phyloP scores from a whole-genome alignment of 2,329 filamentous ascomycete species.

The Beauveria sp. region DNA sequence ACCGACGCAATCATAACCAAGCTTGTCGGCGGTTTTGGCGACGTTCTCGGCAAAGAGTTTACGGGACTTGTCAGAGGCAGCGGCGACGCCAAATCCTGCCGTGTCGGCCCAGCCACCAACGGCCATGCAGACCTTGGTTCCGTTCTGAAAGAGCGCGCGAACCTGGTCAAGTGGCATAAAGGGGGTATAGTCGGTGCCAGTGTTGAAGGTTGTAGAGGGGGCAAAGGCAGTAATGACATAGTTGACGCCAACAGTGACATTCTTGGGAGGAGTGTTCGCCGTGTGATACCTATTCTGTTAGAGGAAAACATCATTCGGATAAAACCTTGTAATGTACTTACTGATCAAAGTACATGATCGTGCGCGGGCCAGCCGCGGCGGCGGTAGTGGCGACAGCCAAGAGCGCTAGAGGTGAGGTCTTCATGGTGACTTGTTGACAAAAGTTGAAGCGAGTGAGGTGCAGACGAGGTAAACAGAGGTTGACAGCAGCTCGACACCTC shows the following conservation, averaged over 20 bases:
- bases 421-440: not conserved
- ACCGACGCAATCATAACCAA: constrained; percentile 54
- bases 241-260: constrained; percentile 37
- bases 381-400: constrained; percentile 15
- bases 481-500: not conserved
- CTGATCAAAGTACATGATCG: constrained; percentile 40
- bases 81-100: constrained; percentile 43
- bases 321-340: constrained; percentile 18
- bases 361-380: constrained; percentile 19
- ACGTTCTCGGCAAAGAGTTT: constrained; percentile 50
- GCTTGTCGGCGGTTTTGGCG: constrained; percentile 41
- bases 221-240: constrained; percentile 51
- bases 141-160: constrained; percentile 42
- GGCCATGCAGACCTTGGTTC: constrained; percentile 53
- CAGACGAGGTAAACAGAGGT: not conserved
- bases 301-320: not conserved
- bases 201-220: constrained; percentile 40
- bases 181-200: constrained; percentile 37
- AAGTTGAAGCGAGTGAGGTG: not conserved
- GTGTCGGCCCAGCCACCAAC: constrained; percentile 61
- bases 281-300: constrained; percentile 30
- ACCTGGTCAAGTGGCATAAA: constrained; percentile 45
- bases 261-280: constrained; percentile 25
- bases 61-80: constrained; percentile 38
- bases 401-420: not conserved